Evolutionary conservation across 345 rosid species (phyloP).

Genomic region (Eucalyptus paniculata): DNA sequence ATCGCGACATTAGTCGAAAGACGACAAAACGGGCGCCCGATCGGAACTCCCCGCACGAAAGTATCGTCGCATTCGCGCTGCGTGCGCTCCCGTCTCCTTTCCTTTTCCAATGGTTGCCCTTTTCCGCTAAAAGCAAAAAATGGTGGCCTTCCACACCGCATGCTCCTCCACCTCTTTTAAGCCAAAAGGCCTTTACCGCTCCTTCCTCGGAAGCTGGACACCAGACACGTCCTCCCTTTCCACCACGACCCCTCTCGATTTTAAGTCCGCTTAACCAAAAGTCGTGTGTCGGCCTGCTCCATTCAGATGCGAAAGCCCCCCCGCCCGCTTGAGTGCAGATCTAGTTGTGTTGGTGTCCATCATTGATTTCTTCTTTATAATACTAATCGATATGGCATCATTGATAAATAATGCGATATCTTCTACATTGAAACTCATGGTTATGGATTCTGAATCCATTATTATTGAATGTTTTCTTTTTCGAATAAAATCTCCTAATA

Average conservation of each 20-base stretch:
- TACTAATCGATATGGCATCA: too few species aligned
- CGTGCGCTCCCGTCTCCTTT: background rate
- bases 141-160: background rate
- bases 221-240: background rate
- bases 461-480: too few species aligned
- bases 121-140: background rate
- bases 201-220: background rate
- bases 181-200: background rate
- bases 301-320: too few species aligned
- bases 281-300: background rate
- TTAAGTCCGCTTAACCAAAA: background rate
- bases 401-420: too few species aligned
- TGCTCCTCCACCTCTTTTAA: background rate
- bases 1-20: background rate
- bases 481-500: too few species aligned
- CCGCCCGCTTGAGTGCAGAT: too few species aligned
- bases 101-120: background rate
- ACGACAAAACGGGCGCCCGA: background rate
- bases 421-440: accelerated
- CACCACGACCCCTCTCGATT: background rate
- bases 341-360: too few species aligned
- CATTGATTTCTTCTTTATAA: too few species aligned
- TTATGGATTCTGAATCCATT: too few species aligned
- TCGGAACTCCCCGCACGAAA: background rate
- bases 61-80: background rate